Conservation (phyloP, 306 rosid species). For the Phaseolus lunatus region DNA sequence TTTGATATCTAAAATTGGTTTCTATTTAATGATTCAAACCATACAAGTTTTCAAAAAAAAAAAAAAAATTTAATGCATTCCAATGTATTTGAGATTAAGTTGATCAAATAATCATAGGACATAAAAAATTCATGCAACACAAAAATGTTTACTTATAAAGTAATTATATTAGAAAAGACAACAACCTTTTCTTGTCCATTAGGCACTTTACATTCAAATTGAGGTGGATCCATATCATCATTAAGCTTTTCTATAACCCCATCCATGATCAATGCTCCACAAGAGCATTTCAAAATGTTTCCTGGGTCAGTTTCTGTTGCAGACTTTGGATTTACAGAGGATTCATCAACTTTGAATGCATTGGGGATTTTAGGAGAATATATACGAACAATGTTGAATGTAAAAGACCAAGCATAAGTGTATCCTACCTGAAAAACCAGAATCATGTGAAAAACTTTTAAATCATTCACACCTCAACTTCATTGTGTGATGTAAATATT, state of each 20-base stretch:
- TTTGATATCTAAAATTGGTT: too few species aligned
- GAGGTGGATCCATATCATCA: constrained; percentile 28
- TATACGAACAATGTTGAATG: constrained; percentile 48
- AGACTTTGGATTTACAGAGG: not conserved
- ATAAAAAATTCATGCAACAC: not conserved
- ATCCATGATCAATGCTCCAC: constrained; percentile 1
- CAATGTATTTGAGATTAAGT: not conserved
- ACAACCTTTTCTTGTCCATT: constrained; percentile 46
- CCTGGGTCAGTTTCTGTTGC: constrained; percentile 30
- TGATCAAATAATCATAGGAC: not conserved
- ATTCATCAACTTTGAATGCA: constrained; percentile 23
- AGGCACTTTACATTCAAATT: constrained; percentile 27
- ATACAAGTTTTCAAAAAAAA: not conserved
- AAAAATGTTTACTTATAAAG: not conserved
- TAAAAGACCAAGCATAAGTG: constrained; percentile 52
- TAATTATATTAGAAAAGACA: not conserved
- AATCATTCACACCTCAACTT: not conserved
- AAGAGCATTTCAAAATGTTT: constrained; percentile 24
- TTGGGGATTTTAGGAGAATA: constrained; percentile 30
- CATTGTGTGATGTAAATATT: not conserved
- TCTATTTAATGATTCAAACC: too few species aligned
- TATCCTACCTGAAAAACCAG: constrained; percentile 45
- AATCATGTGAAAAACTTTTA: not conserved
- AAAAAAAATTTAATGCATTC: not conserved
- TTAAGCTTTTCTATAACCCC: constrained; percentile 22